Base-by-base conservation (phyloP, 768 basidiomycete genomes). In the Baorangia bicolor region DNA sequence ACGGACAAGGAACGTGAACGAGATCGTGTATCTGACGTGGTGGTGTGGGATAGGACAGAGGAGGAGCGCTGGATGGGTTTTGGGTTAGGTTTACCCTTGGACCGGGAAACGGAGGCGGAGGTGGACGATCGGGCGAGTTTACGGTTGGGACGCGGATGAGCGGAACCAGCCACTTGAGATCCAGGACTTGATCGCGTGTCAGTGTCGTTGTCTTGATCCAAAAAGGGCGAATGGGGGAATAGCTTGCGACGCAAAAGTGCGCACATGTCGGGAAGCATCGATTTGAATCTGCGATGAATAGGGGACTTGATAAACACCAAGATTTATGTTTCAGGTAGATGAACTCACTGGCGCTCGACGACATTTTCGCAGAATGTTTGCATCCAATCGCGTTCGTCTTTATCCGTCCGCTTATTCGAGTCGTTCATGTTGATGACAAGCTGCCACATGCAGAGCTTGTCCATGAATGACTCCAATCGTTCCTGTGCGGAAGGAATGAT, bases 401-500 rank as follows among this genome's bases (percentile, higher is more conserved):
- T 51, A 14, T 58, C 38, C 20, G 42, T 49, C 5, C n/a, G 45
- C 25, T 50, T 63, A n/a, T 52, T 38, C 23, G 74, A 67, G 13
- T 80, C 64, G 5, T 74, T 70, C 53, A 87, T 67, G 33, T 69
- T 64, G 4, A 57, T 59, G 58, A 76, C 69, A 21, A 92, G 79
- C 64, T 92, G 90, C 88, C 88, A 90, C 72, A 80, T 84, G 4
- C 86, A 87, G 8, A 92, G 69, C 63, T 85, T 88, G 70, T 92
- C 90, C 86, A 90, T 89, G 69, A 87, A 85, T 1, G 76, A 74
- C 66, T 92, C 88, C 2, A 90, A 69, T 25, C 78, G 76, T n/a
- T 84, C 85, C 47, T 82, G 80, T 2, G 62, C 35, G 51, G 65
- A 49, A 59, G 67, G 53, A 62, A 61, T 28, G 51, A 59, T n/a